These are phyloP conservation scores for Verticillium zaregamsianum DNA, from an alignment of 2,329 filamentous ascomycete species.

Conservation along the genomic window DNA sequence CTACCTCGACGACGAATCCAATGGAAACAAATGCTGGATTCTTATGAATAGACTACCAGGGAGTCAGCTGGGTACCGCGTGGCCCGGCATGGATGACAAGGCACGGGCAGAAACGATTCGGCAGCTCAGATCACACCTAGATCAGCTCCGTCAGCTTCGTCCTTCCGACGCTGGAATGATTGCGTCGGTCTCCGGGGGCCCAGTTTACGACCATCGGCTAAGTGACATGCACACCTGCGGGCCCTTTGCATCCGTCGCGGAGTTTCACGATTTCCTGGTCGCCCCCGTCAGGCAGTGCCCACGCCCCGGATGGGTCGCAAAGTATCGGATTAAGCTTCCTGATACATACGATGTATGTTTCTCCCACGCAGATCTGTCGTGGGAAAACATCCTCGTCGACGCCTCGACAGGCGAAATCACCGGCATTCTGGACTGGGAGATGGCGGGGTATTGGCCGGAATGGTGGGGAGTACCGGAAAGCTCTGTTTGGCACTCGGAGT, in stretches of 20 bases:
- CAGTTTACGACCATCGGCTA: conserved; percentile 8
- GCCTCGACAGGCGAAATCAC: neutral
- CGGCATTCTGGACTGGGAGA: conserved; percentile 9
- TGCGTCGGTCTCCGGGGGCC: conserved; percentile 10
- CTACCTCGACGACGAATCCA: conserved; percentile 4
- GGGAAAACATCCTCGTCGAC: conserved; percentile 5
- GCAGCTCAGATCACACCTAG: conserved; percentile 7
- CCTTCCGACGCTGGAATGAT: conserved; percentile 3
- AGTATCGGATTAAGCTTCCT: conserved; percentile 8
- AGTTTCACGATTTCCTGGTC: conserved; percentile 12
- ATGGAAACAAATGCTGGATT: conserved; percentile 9
- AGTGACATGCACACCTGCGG: conserved; percentile 8
- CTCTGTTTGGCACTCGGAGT: conserved; percentile 12
- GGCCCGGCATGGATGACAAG: conserved; percentile 8
- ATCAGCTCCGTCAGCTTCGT: conserved; percentile 7
- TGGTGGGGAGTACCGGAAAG: conserved; percentile 18
- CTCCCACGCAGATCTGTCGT: conserved; percentile 2
- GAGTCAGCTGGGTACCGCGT: conserved; percentile 8
- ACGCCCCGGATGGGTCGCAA: conserved; percentile 8
- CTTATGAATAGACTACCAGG: conserved; percentile 10
- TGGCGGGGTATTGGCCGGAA: conserved; percentile 17
- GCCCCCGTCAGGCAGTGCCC: conserved; percentile 9
- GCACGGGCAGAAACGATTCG: conserved; percentile 5
- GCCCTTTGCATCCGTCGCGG: conserved; percentile 9
- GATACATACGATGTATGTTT: conserved; percentile 1